Evolutionary conservation across 768 basidiomycete species (phyloP), one percentile per base, ranked within the genome.

Genomic region (Leccinum uliginosum): DNA sequence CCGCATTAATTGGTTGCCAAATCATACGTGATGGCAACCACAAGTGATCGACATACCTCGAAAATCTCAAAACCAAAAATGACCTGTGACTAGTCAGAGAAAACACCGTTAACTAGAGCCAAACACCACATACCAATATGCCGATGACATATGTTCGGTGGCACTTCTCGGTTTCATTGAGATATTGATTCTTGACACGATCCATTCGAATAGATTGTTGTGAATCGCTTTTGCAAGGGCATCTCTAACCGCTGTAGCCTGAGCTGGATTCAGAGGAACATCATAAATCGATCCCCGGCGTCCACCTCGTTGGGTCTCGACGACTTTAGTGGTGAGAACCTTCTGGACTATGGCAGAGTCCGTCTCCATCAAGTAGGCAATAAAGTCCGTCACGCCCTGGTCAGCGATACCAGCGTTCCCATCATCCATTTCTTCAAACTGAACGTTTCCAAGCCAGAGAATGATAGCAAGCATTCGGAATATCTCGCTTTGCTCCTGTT

Each of bases 31-130:
- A 63, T 6, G 26, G 32, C 15, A 45, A 46, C 17, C 17, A 32
- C n/a, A 38, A n/a, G 6, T n/a, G 29, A 52, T 35, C 51, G 51
- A 53, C 72, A 38, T 66, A 90, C 91, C 78, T 95, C 89, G 68
- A 99, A 98, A 66, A 98, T 98, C 74, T 99, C 95, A 65, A 99
- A 99, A 11, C 96, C 96, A 72, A 97, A 99, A 64, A 99, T 99
- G 74, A 98, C 96, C 89, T 91, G 40, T 4, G 47, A 8, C 21
- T 48, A 24, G 27, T 54, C 43, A 47, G 38, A 50, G 35, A 51
- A 59, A 46, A 12, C 17, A 19, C 4, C 15, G 12, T 51, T 12
- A 5, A 38, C 11, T 38, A 34, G 35, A 14, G 23, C 8, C n/a
- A 14, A 49, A 27, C 3, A 46, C 4, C 17, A 71, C 84, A 50